phyloP scores from a whole-genome alignment of 331 rosid species.

The Arachis monticola region DNA sequence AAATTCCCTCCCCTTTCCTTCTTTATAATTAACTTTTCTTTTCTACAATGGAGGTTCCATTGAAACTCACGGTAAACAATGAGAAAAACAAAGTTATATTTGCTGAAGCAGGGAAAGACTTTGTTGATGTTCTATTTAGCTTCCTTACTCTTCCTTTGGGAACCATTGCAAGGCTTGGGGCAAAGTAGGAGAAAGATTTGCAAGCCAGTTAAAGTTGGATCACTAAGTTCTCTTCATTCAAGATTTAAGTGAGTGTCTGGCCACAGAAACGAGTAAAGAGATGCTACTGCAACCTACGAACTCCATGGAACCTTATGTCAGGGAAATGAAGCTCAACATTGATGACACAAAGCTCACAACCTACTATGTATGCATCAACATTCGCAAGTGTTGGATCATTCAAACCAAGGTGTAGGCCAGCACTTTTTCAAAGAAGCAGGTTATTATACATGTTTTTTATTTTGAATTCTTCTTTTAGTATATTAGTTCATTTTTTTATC shows the following conservation, averaged over 20 bases:
- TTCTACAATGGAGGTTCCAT: not conserved
- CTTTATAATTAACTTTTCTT: too few relatives aligned
- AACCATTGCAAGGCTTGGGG: constrained; percentile 32
- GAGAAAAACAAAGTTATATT: constrained; percentile 16
- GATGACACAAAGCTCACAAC: not conserved
- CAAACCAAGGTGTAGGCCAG: too few relatives aligned
- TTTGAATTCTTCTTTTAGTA: too few relatives aligned
- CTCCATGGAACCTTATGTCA: not conserved
- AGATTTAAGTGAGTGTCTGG: not conserved
- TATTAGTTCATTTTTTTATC: too few relatives aligned
- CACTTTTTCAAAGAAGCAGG: too few relatives aligned
- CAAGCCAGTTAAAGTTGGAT: constrained; percentile 28
- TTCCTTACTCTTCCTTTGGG: constrained; percentile 49
- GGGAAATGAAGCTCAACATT: not conserved
- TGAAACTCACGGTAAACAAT: constrained; percentile 24
- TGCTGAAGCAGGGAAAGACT: constrained; percentile 37
- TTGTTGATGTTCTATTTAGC: constrained; percentile 43
- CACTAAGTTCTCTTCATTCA: constrained; percentile 41
- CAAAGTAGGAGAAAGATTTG: constrained; percentile 9
- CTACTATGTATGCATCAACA: not conserved
- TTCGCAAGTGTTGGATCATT: too few relatives aligned
- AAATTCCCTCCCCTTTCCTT: too few relatives aligned
- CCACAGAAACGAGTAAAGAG: constrained; percentile 25
- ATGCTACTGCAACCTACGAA: constrained; percentile 48
- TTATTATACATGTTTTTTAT: too few relatives aligned